Percentiles rank a stretch among this genome's conserved stretches.
These are phyloP conservation scores for Leishmania major DNA, from an alignment of 208 protist genomes.

Conservation along the genomic window DNA sequence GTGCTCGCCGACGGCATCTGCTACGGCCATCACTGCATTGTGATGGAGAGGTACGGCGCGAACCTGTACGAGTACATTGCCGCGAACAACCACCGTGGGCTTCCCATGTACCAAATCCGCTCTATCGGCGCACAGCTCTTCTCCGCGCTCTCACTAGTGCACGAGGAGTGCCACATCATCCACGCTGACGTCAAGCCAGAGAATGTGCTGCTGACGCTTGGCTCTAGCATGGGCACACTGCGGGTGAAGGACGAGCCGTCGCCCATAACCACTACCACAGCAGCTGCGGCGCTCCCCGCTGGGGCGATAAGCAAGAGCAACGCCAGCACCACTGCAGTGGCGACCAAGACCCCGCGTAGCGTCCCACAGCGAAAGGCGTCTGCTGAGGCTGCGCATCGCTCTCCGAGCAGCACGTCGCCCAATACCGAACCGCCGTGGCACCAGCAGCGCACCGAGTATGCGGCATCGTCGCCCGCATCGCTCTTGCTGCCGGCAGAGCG, in stretches of 20 bases:
- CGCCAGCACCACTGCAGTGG: background rate
- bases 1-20: conserved; percentile 76
- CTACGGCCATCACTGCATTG: conserved; percentile 90
- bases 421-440: conserved; percentile 11
- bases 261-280: background rate
- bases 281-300: too few relatives aligned
- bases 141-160: conserved; percentile 88
- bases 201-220: conserved; percentile 90
- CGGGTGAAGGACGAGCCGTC: conserved; percentile 5
- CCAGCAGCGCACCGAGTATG: conserved; percentile 16
- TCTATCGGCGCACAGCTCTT: conserved; percentile 92
- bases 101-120: conserved; percentile 89
- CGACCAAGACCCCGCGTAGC: background rate
- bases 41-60: conserved; percentile 91
- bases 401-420: background rate
- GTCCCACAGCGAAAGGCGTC: background rate
- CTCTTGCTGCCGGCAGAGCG: conserved; percentile 10
- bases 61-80: conserved; percentile 93
- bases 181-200: conserved; percentile 97
- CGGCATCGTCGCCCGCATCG: background rate
- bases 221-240: conserved; percentile 46
- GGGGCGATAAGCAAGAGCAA: background rate
- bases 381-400: background rate
- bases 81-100: conserved; percentile 66
- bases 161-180: conserved; percentile 91